Base-by-base conservation (phyloP, 2,329 filamentous ascomycete genomes). In the Ophiostoma australiae region DNA sequence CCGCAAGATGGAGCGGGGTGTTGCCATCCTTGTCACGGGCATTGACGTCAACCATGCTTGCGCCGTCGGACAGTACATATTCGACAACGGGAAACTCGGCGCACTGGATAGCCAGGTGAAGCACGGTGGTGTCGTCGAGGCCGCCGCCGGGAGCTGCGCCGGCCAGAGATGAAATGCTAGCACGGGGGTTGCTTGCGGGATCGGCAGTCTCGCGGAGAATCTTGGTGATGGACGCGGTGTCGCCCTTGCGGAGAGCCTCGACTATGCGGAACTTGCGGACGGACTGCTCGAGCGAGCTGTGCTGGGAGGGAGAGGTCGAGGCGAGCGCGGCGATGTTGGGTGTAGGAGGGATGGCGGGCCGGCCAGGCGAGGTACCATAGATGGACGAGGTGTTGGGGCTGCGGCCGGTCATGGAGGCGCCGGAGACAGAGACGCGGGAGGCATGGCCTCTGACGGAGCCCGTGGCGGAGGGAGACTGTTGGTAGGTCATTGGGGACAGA, bases 101-200 rank as follows among this genome's bases (percentile, higher is more conserved):
- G 80, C 94, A 98, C 80, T 99, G 95, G 65, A 98, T 93, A 35
- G 95, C 94, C 58, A 99, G 84, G 79, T 99, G 94, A 52, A 99
- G 84, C 61, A 98, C 90, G 1, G 92, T 95, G 0, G 94, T 97
- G 70, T 96, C 94, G 72, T 94, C 91, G 37, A 93, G 79, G 71
- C 83, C 77, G 74, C 79, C 80, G 72, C 80, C 77, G 20, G 52
- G 83, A 76, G 74, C 79, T 80, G 72, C 80, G 77, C 70, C 58
- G 37, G 69, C 80, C 75, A 86, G 75, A 74, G 86, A 85, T 76
- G 86, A 86, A 72, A 84, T 84, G 84, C 85, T 90, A 75, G 80
- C 81, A 80, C 87, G 81, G 68, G 84, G 80, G 67, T 82, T 81
- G 72, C 80, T 80, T 4, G 52, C 17, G 70, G 87, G 83, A 52